A percentile compares a stretch with the other conserved stretches of the same genome.
Evolutionary conservation across 441 rosid genomes (phyloP).

Genomic region (Gossypium schwendimanii): DNA sequence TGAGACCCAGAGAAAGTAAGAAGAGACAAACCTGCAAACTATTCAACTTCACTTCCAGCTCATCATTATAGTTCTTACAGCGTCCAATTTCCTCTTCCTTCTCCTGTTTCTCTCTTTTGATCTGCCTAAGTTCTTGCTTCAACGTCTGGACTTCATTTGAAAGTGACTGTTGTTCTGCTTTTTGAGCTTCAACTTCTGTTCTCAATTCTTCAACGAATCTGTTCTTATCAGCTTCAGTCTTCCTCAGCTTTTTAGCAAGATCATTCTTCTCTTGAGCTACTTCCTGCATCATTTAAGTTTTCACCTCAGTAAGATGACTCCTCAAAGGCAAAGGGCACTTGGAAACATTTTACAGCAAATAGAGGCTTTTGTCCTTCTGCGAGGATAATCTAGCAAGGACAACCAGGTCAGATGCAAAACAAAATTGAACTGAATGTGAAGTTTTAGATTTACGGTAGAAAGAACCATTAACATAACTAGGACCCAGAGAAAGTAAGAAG

Average conservation of each 20-base stretch:
- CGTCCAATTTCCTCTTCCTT: constrained; percentile 87
- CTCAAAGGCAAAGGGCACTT: not conserved
- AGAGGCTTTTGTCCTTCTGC: not conserved
- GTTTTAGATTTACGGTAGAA: no score
- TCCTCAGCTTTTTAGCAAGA: constrained; percentile 74
- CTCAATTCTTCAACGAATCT: constrained; percentile 84
- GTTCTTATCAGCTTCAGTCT: constrained; percentile 79
- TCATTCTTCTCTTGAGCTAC: constrained; percentile 41
- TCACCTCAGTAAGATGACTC: not conserved
- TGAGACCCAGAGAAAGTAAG: not conserved
- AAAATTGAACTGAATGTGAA: no score
- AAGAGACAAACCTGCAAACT: constrained; percentile 67
- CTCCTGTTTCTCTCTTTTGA: constrained; percentile 85
- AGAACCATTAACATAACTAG: no score
- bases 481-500: no score
- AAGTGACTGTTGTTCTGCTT: constrained; percentile 74
- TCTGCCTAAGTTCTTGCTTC: constrained; percentile 78
- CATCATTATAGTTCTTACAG: constrained; percentile 81
- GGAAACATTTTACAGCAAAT: not conserved
- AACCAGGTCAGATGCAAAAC: no score
- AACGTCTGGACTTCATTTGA: constrained; percentile 77
- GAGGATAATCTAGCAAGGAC: no score
- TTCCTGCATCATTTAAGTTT: constrained; percentile 38
- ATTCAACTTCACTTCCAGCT: constrained; percentile 81
- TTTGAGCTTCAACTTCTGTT: constrained; percentile 59